Conservation (phyloP, 73 alveolate genomes). For the Chromera velia region DNA sequence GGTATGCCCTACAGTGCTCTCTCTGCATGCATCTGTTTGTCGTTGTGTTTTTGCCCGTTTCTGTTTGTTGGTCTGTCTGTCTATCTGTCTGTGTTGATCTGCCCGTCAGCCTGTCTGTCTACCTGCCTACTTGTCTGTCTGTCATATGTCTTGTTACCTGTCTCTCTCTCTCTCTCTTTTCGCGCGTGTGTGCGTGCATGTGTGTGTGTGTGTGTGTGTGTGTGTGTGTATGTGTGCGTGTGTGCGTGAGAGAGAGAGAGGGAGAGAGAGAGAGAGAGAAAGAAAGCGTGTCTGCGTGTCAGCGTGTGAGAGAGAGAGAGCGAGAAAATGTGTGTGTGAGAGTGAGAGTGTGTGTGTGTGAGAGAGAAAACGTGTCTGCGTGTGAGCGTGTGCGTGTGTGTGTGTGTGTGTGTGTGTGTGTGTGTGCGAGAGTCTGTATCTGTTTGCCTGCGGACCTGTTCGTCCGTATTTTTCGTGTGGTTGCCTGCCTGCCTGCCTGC, state of each 20-base stretch:
- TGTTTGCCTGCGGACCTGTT: too few species aligned
- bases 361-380: not conserved
- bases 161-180: not conserved
- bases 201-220: slow-evolving; percentile 5
- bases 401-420: not conserved
- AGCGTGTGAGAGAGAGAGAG: not conserved
- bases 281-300: not conserved
- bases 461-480: too few species aligned
- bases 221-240: slow-evolving; percentile 4
- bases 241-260: slow-evolving; percentile 3
- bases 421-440: not conserved
- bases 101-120: too few species aligned
- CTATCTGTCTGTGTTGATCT: too few species aligned
- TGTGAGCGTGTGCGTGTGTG: slow-evolving; percentile 1
- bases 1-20: too few species aligned
- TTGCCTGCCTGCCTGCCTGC: too few species aligned
- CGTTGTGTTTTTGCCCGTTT: too few species aligned
- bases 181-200: not conserved
- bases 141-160: too few species aligned
- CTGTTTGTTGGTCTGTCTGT: too few species aligned
- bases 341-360: not conserved
- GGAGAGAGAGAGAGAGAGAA: not conserved
- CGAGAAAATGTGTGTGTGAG: not conserved
- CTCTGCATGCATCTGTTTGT: too few species aligned
- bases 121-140: too few species aligned